These are phyloP conservation scores for Colletotrichum godetiae DNA, from an alignment of 2,329 filamentous ascomycete genomes.

Conservation along the genomic window DNA sequence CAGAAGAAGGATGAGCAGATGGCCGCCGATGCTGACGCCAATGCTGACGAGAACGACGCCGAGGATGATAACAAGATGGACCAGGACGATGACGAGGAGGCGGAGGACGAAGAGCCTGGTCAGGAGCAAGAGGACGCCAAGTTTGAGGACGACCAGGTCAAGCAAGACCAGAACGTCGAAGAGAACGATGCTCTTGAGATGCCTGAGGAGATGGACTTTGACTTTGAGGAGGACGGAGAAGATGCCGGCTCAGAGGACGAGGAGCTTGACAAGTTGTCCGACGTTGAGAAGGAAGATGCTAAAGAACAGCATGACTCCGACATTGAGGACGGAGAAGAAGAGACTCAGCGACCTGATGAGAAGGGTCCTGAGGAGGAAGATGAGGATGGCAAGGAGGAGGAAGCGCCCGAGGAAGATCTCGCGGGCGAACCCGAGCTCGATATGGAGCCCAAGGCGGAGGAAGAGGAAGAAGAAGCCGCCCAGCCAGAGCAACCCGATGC, in stretches of 20 bases:
- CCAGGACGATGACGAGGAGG: conserved; percentile 54
- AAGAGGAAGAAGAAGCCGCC: conserved; percentile 59
- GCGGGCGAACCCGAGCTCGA: conserved; percentile 46
- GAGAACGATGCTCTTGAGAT: conserved; percentile 86
- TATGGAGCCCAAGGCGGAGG: conserved; percentile 65
- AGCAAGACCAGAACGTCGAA: conserved; percentile 79
- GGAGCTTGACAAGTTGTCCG: conserved; percentile 68
- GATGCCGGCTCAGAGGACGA: conserved; percentile 66
- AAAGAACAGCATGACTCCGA: conserved; percentile 53
- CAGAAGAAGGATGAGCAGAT: conserved; percentile 73
- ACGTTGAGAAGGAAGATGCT: conserved; percentile 54
- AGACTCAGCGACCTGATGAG: conserved; percentile 43
- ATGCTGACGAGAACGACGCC: conserved; percentile 53
- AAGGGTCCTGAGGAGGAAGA: conserved; percentile 46
- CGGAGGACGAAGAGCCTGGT: conserved; percentile 68
- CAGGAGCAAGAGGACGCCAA: conserved; percentile 68
- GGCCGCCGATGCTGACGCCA: conserved; percentile 68
- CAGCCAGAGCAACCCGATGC: conserved; percentile 49
- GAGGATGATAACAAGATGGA: conserved; percentile 55
- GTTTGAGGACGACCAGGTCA: conserved; percentile 66
- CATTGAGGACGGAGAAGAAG: conserved; percentile 46
- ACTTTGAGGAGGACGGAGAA: conserved; percentile 78
- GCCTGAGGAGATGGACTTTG: conserved; percentile 88
- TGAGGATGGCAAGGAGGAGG: conserved; percentile 46
- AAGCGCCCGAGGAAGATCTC: conserved; percentile 52